These are phyloP conservation scores for Eragrostis curvula DNA, from an alignment of 176 grass and related monocot genomes.

Conservation along the genomic window DNA sequence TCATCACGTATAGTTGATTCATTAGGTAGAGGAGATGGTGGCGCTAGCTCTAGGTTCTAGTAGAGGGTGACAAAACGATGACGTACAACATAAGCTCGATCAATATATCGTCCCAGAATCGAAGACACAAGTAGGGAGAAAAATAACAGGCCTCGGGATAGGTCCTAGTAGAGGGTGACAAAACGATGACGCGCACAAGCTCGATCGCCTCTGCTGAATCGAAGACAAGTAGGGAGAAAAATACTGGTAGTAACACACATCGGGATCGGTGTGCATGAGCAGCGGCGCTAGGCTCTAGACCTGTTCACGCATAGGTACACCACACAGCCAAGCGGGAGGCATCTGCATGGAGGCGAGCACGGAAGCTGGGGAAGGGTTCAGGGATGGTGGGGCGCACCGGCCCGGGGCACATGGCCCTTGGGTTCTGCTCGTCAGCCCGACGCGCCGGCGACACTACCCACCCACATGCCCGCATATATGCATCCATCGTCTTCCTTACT, in stretches of 20 bases:
- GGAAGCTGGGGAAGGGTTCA: slow-evolving; percentile 11
- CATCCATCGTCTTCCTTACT: neutral
- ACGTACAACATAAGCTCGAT: neutral
- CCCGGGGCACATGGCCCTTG: slow-evolving; percentile 19
- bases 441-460: no score
- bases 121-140: slow-evolving; percentile 4
- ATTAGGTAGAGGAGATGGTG: neutral
- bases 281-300: slow-evolving; percentile 12
- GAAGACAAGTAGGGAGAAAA: slow-evolving; percentile 9
- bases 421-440: no score
- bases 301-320: neutral
- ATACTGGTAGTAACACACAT: no score
- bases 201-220: neutral
- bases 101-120: no score
- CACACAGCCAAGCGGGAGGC: neutral
- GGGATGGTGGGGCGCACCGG: slow-evolving; percentile 34
- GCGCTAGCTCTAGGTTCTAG: neutral
- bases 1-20: slow-evolving; percentile 28
- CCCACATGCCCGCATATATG: slow-evolving; percentile 25
- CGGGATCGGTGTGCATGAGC: neutral
- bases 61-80: neutral
- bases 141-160: slow-evolving; percentile 20
- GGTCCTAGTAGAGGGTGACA: neutral
- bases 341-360: neutral
- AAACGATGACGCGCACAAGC: neutral